Evolutionary conservation across 306 rosid genomes (phyloP).

Genomic region (Quercus mongolica): DNA sequence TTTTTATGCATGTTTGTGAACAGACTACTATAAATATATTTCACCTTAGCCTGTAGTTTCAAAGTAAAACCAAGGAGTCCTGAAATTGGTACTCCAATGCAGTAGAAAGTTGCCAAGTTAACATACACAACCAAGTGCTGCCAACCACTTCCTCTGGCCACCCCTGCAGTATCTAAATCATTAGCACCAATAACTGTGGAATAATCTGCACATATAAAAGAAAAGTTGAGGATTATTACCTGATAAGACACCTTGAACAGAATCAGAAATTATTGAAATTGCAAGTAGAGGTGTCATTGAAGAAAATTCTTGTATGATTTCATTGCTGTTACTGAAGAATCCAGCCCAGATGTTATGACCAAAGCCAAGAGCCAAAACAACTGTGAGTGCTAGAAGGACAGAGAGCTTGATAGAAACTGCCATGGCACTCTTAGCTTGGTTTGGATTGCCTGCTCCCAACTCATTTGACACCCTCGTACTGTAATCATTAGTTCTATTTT

Average conservation of each 20-base stretch:
- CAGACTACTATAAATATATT: not conserved
- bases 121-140: constrained; percentile 63
- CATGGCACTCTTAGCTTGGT: constrained; percentile 70
- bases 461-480: constrained; percentile 91
- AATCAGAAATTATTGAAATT: constrained; percentile 59
- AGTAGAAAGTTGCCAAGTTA: constrained; percentile 63
- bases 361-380: constrained; percentile 43
- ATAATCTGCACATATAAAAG: not conserved
- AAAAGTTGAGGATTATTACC: constrained; percentile 35
- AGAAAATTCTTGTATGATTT: constrained; percentile 51
- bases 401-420: constrained; percentile 65
- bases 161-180: constrained; percentile 48
- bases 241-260: constrained; percentile 81
- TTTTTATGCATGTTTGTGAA: not conserved
- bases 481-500: not conserved
- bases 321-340: constrained; percentile 42
- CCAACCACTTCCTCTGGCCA: constrained; percentile 83
- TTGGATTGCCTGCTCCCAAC: constrained; percentile 66
- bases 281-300: constrained; percentile 71
- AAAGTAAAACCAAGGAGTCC: constrained; percentile 54
- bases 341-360: constrained; percentile 67
- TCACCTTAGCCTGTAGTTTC: constrained; percentile 58
- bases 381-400: constrained; percentile 43
- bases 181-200: not conserved
- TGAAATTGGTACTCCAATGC: constrained; percentile 65